Evolutionary conservation across 129 eudicot species (phyloP), one percentile per base, ranked within the genome.

Genomic region (Arctium lappa): DNA sequence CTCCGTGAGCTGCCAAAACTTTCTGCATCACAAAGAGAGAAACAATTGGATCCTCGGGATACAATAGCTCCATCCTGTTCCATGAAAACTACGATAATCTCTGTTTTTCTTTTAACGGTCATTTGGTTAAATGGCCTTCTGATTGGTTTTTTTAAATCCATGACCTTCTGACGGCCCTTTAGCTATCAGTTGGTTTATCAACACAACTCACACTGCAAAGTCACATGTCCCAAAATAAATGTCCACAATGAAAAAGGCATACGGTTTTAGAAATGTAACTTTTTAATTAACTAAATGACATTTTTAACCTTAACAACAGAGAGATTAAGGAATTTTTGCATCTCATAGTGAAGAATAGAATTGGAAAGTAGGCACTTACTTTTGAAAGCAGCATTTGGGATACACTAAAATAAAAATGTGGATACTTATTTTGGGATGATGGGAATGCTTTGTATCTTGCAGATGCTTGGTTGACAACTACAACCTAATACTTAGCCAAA

Each of bases 1-100:
- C 98, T 74, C 98, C 98, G 85, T 91, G 92, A 69, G 94, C 93
- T 69, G 90, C 90, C 88, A 94, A 89, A 69, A 94, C 97, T 94
- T 94, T 94, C 98, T 94, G 95, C 80, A 44, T 36, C 3, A 78
- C 53, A 82, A n/a, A 74, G 50, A 74, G 4, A 9, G 2, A 12
- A 80, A 56, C 15, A 60, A 56, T 39, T 39, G 5, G 16, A 18
- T 4, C 16, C 42, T 60, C 68, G 68, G 8, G 27, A 16, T 60
- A 60, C 1, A 16, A 16, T 60, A 60, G 22, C 68, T 60, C 22
- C 29, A 60, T 60, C 68, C 29, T 29, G 2, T 60, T 60, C 29
- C 29, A n/a, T 60, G 7, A n/a, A n/a, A 13, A 60, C 29, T 5
- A 60, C 12, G 8, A 66, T 30, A 18, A 66, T 27, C 33, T 66